Base-by-base conservation (phyloP, 2,329 filamentous ascomycete genomes). In the Sporothrix brunneoviolacea region DNA sequence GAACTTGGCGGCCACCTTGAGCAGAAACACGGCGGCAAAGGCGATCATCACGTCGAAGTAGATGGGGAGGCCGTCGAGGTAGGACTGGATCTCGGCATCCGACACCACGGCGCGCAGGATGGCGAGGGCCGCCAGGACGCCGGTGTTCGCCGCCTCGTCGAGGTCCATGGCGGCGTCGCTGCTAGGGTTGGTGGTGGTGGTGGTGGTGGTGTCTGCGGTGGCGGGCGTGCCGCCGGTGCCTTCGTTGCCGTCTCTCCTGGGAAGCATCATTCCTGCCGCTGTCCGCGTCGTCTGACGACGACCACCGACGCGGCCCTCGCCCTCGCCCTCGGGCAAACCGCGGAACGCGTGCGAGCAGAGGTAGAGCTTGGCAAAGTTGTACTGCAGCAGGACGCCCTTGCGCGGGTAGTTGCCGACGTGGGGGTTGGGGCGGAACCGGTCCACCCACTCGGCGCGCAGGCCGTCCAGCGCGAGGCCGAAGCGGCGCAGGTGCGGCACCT, bases 351-450 rank as follows among this genome's bases (percentile, higher is more conserved):
- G 57, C 2, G 64, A 65, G 49, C 59, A 64, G 19, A 65, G 60
- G 46, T 65, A 64, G 8, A 66, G 59, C 50, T 64, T 65, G 8
- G 64, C 64, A 54, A 65, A 65, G 51, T 65, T 58, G 48, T 62
- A 63, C 50, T 66, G 63, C 12, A 66, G 52, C 6, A 54, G 50
- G 12, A 65, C 62, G 8, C 64, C 63, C 50, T 65, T 65, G 16
- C 54, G 55, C 5, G 63, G 62, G 43, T 64, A 64, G 43, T 64
- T 64, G n/a, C 62, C 63, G n/a, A 65, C 60, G 38, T 59, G 55
- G 6, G 50, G 53, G 36, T 62, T 63, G 3, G 53, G 55, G 7
- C 41, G 49, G 33, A 60, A 60, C n/a, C 50, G 39, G 8, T 60
- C 58, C 1, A 38, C 50, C 59, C 59, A 61, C 33, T 61, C 58